These are phyloP conservation scores for Paradendryphiella salina DNA, from an alignment of 2,329 filamentous ascomycete genomes.

Conservation along the genomic window DNA sequence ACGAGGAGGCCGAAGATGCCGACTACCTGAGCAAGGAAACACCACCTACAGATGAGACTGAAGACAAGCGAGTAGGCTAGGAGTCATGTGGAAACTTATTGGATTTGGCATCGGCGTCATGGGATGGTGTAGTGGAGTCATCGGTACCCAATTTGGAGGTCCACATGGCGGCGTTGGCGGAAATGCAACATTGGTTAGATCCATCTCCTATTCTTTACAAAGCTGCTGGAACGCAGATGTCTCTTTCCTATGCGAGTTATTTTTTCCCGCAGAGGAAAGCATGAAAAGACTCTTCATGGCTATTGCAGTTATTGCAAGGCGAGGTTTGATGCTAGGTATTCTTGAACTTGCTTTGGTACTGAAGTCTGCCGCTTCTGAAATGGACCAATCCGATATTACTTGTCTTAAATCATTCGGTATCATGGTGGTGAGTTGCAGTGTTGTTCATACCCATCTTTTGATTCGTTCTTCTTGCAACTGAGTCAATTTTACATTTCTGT, in stretches of 20 bases:
- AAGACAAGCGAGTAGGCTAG: slow-evolving; percentile 37
- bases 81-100: neutral
- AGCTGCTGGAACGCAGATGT: neutral
- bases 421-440: no score
- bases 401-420: no score
- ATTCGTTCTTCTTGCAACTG: no score
- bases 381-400: no score
- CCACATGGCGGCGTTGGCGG: slow-evolving; percentile 1
- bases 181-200: neutral
- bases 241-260: neutral
- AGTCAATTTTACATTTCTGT: no score
- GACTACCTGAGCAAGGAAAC: slow-evolving; percentile 81
- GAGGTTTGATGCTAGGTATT: no score
- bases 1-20: slow-evolving; percentile 89
- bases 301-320: no score
- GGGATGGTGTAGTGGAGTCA: slow-evolving; percentile 3
- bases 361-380: no score
- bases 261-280: neutral
- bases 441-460: no score
- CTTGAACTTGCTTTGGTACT: no score
- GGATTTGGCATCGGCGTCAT: slow-evolving; percentile 7
- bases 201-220: neutral
- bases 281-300: no score
- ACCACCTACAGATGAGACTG: slow-evolving; percentile 44
- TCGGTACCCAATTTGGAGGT: neutral